Percentiles rank a stretch among this genome's conserved stretches.
phyloP scores from a whole-genome alignment of 2,329 filamentous ascomycete genomes.

The Dryadomyces quercus-mongolicae region DNA sequence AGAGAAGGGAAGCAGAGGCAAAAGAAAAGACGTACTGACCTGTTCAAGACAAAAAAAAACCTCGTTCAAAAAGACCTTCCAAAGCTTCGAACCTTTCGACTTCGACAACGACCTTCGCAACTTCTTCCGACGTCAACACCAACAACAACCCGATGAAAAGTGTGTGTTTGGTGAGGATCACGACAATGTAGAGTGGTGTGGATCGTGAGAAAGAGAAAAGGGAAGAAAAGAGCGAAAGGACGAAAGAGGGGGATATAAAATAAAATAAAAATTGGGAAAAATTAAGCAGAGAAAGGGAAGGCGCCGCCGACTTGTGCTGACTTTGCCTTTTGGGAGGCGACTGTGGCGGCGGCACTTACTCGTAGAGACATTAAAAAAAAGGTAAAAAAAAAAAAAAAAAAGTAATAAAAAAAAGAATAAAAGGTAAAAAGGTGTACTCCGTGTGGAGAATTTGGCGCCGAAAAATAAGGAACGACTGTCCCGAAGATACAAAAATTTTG shows the following conservation, averaged over 20 bases:
- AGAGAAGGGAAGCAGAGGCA: background rate
- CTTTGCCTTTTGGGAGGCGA: constrained; percentile 4
- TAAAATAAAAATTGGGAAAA: constrained; percentile 5
- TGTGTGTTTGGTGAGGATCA: constrained; percentile 7
- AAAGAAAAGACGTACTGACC: background rate
- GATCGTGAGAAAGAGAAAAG: constrained; percentile 9
- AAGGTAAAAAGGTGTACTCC: background rate
- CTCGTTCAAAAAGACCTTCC: background rate
- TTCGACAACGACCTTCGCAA: constrained; percentile 13
- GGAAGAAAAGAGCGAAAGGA: constrained; percentile 11
- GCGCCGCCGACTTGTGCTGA: background rate
- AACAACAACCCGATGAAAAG: constrained; percentile 12
- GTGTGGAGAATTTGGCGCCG: background rate
- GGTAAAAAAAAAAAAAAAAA: background rate
- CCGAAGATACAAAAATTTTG: background rate
- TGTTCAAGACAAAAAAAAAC: background rate
- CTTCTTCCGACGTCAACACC: constrained; percentile 15
- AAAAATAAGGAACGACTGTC: background rate
- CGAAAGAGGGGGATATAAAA: constrained; percentile 10
- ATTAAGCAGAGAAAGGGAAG: constrained; percentile 4
- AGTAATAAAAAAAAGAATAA: background rate
- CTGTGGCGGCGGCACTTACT: background rate
- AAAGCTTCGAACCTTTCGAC: constrained; percentile 8
- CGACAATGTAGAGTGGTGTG: constrained; percentile 5
- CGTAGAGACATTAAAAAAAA: background rate